A percentile compares a stretch with the other conserved stretches of the same genome.
Evolutionary conservation across 306 rosid species (phyloP).

Genomic region (Hylodesmum podocarpum): DNA sequence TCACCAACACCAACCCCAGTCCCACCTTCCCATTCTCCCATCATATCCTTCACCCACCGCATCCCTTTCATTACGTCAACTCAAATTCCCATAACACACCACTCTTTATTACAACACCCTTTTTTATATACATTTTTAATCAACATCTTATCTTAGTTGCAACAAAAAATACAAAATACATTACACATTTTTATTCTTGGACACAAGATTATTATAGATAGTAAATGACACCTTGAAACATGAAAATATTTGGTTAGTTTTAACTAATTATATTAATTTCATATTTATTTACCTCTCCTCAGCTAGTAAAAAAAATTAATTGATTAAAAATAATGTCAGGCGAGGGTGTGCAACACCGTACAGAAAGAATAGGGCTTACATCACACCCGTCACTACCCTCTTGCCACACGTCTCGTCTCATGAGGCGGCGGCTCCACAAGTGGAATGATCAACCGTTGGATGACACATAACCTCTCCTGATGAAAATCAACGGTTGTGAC

Average conservation of each 20-base stretch:
- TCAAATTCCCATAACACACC: slow-evolving; percentile 10
- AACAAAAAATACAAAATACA: too few species aligned
- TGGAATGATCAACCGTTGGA: slow-evolving; percentile 28
- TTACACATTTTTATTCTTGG: too few species aligned
- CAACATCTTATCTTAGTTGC: too few species aligned
- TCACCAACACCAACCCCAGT: slow-evolving; percentile 20
- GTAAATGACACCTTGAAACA: too few species aligned
- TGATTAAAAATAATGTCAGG: slow-evolving; percentile 38
- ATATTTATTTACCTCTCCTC: too few species aligned
- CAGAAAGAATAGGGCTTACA: slow-evolving; percentile 60
- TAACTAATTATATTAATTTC: too few species aligned
- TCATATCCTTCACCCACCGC: neutral
- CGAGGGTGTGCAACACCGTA: slow-evolving; percentile 52
- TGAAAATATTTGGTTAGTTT: too few species aligned
- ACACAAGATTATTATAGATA: too few species aligned
- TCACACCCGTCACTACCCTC: slow-evolving; percentile 38
- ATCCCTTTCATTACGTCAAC: slow-evolving; percentile 3
- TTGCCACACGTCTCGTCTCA: slow-evolving; percentile 75
- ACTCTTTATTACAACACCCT: neutral
- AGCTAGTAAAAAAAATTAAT: too few species aligned
- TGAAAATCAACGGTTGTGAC: slow-evolving; percentile 38
- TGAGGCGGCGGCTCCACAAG: slow-evolving; percentile 70
- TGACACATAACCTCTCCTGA: neutral
- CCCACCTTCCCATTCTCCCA: neutral
- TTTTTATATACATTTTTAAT: too few species aligned